Base-by-base conservation (phyloP, 805 yeast genomes). In the Kodamaea kakaduensis region DNA sequence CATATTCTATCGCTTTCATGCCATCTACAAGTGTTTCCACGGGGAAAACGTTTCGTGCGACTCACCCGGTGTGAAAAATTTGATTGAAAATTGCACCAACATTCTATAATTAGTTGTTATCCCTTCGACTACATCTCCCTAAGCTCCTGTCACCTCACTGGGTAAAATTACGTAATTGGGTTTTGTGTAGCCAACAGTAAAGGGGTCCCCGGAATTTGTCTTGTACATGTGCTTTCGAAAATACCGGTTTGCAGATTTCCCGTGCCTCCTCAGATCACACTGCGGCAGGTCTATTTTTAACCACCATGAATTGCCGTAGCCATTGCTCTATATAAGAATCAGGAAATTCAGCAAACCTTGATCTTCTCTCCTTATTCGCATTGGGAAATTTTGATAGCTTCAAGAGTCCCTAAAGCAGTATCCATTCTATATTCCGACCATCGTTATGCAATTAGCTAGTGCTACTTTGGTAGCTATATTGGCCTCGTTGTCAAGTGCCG, bases 401-500 rank as follows among this genome's bases (percentile, higher is more conserved):
- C 29, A 9, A 5, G 12, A 8, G 15, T 26, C 29, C 29, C 22
- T 6, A 15, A 6, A 13, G 9, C 17, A 26, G 29, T 19, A 26
- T 12, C 19, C 6, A 14, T n/a, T 26, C 29, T 16, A 6, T 6
- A 15, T 9, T 7, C n/a, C 19, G 14, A 5, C 12, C 25, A 8
- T 23, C 18, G 17, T n/a, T 8, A 36, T 36, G 39, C 32, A 31
- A 20, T 31, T 36, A 5, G 24, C 39, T 9, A 36, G 14, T 25
- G 25, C 27, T 14, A 21, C 39, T 15, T 19, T 36, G 6, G 25
- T 36, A 24, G 26, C 34, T 8, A 31, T 43, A 21, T 31, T 50
- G 32, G 40, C 53, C 13, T 31, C 49, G 9, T 15, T 36, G 5
- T 36, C 49, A 5, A 35, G 42, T 16, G 52, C 56, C 21, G 60